These are phyloP conservation scores for Rickenella mellea DNA, from an alignment of 768 basidiomycete genomes.

Conservation along the genomic window DNA sequence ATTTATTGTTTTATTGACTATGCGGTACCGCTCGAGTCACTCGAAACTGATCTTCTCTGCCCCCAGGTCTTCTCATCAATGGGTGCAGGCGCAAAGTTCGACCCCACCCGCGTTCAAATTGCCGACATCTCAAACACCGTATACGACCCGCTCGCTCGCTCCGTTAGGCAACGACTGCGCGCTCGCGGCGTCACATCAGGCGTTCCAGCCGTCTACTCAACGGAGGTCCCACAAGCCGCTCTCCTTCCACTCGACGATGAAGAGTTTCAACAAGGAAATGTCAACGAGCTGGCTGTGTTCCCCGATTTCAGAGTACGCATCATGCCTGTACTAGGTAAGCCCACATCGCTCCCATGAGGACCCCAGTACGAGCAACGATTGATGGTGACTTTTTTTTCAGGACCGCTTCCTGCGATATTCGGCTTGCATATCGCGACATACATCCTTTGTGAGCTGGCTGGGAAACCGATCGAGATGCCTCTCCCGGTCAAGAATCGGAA, in stretches of 20 bases:
- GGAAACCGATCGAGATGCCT: slow-evolving; percentile 74
- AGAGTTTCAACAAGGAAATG: slow-evolving; percentile 82
- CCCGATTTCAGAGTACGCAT: slow-evolving; percentile 93
- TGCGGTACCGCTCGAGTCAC: background rate
- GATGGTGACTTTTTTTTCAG: slow-evolving; percentile 19
- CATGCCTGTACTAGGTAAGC: slow-evolving; percentile 76
- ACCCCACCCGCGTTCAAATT: slow-evolving; percentile 93
- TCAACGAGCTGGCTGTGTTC: slow-evolving; percentile 83
- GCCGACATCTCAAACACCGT: slow-evolving; percentile 87
- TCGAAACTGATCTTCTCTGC: background rate
- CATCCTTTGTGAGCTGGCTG: slow-evolving; percentile 78
- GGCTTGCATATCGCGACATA: slow-evolving; percentile 87
- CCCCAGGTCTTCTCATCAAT: slow-evolving; percentile 87
- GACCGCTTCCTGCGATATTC: slow-evolving; percentile 83
- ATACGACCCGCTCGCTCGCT: slow-evolving; percentile 91
- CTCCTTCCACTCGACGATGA: slow-evolving; percentile 86
- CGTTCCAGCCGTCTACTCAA: slow-evolving; percentile 90
- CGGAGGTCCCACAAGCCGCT: slow-evolving; percentile 75
- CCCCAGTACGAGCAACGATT: background rate
- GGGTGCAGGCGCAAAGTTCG: slow-evolving; percentile 92
- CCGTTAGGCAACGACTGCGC: slow-evolving; percentile 73
- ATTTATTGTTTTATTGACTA: background rate
- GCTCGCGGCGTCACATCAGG: slow-evolving; percentile 49
- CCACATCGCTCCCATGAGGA: background rate
- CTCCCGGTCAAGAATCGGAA: slow-evolving; percentile 77